Conservation (phyloP, 1,139 yeast genomes). For the Zhuliangozyma blackwelliae region DNA sequence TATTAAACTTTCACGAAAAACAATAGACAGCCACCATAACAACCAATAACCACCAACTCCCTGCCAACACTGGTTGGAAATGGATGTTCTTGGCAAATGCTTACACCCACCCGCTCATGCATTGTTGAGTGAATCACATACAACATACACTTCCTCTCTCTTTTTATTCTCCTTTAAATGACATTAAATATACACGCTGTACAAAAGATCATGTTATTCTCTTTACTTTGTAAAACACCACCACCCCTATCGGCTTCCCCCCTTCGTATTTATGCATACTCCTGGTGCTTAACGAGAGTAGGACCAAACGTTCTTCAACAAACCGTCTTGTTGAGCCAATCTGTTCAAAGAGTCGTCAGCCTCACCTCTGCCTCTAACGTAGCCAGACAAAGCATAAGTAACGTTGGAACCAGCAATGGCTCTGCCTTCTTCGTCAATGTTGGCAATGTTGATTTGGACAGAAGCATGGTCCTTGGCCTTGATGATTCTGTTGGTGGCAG, state of each 20-base stretch:
- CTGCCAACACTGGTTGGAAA: too few relatives aligned
- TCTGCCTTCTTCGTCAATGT: constrained; percentile 88
- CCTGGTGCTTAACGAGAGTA: constrained; percentile 79
- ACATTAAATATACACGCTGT: constrained; percentile 8
- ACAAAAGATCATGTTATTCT: neutral
- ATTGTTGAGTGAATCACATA: too few relatives aligned
- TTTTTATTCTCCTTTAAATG: constrained; percentile 4
- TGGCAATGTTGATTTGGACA: constrained; percentile 67
- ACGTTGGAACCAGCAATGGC: constrained; percentile 88
- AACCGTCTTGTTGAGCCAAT: constrained; percentile 98
- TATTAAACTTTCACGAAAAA: too few relatives aligned
- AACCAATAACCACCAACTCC: too few relatives aligned
- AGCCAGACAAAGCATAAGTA: constrained; percentile 96
- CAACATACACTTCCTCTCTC: neutral
- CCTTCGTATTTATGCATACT: constrained; percentile 1
- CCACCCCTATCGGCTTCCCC: too few relatives aligned
- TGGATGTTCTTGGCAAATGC: too few relatives aligned
- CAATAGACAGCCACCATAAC: too few relatives aligned
- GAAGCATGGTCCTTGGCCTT: constrained; percentile 99
- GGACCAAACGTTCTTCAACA: constrained; percentile 97
- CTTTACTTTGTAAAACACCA: neutral
- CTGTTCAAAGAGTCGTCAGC: constrained; percentile 99
- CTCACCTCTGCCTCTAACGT: constrained; percentile 78
- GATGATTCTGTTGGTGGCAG: constrained; percentile 99
- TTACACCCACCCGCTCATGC: too few relatives aligned